Evolutionary conservation across 176 grass and related monocot species (phyloP), one percentile per base, ranked within the genome.

Genomic region (Tillandsia leiboldiana): DNA sequence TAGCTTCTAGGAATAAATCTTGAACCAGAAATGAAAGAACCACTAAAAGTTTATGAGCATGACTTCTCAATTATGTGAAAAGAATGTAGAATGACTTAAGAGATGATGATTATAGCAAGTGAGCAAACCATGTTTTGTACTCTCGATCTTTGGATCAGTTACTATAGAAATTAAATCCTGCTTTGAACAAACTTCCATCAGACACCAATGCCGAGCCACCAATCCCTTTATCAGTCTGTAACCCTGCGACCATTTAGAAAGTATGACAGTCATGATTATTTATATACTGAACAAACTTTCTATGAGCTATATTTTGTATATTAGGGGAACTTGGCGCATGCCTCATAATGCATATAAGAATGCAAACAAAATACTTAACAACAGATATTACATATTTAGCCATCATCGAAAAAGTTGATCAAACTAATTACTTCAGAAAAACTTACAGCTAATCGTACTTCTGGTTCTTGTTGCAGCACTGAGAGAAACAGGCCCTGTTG

Each of bases 391-490:
- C 33, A 42, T 42, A 42, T 42, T 42, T 42, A 42, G 33, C 33
- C 24, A 54, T 51, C 14, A 49, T 3, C 28, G n/a, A 81, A 64
- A 67, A 8, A 18, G 75, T n/a, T 11, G 27, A 79, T 42, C 83
- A 53, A 74, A 11, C 63, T 58, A 73, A 20, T 22, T 7, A 23
- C 47, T 77, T 47, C 82, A 49, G 11, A 70, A 54, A 28, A 77
- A 63, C 88, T 96, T 80, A 96, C 92, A 85, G 86, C 88, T 78
- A 96, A 69, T 71, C 88, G 79, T 63, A 87, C 69, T 29, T 96
- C 86, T 62, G 88, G 76, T 64, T 92, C 92, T 80, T 87, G 88
- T 49, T 86, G 85, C 59, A 96, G 74, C 42, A 85, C 29, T 53
- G 92, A 92, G 5, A 96, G 83, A 77, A 96, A 73, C 72, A 90